Evolutionary conservation across 2,329 filamentous ascomycete genomes (phyloP).

Genomic region (Didymella exigua): DNA sequence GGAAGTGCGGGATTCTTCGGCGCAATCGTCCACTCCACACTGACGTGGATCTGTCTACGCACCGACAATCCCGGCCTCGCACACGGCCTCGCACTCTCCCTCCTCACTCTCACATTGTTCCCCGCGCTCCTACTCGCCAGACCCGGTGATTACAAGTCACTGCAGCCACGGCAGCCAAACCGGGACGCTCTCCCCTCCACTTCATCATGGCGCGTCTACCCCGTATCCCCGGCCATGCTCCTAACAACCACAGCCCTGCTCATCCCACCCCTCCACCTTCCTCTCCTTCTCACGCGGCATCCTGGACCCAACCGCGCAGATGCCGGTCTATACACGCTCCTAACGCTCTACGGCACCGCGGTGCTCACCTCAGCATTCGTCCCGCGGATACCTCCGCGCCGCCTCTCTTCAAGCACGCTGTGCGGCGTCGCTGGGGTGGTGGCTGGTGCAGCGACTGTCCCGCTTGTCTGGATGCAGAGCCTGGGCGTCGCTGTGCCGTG

Average conservation of each 20-base stretch:
- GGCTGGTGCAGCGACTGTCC: not conserved
- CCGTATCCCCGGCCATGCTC: not conserved
- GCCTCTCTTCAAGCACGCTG: conserved; percentile 4
- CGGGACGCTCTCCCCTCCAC: too few species aligned
- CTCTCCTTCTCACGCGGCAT: conserved; percentile 20
- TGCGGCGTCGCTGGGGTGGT: conserved; percentile 9
- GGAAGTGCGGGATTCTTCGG: conserved; percentile 25
- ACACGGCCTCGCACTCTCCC: not conserved
- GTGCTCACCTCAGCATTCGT: conserved; percentile 6
- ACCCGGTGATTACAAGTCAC: too few species aligned
- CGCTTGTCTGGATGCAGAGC: not conserved
- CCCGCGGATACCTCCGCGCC: not conserved
- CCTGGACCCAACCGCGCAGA: conserved; percentile 8
- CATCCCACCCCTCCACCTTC: conserved; percentile 17
- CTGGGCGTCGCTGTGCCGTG: not conserved
- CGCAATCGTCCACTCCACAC: conserved; percentile 17
- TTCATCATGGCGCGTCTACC: not conserved
- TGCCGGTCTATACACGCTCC: not conserved
- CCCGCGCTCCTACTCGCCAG: conserved; percentile 13
- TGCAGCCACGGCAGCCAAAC: too few species aligned
- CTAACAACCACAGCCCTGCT: conserved; percentile 9
- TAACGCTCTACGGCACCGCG: conserved; percentile 12
- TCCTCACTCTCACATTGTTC: conserved; percentile 14
- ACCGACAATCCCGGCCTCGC: not conserved
- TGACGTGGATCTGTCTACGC: conserved; percentile 8